These are phyloP conservation scores for Niveomyces coronatus DNA, from an alignment of 2,329 filamentous ascomycete species.

Conservation along the genomic window DNA sequence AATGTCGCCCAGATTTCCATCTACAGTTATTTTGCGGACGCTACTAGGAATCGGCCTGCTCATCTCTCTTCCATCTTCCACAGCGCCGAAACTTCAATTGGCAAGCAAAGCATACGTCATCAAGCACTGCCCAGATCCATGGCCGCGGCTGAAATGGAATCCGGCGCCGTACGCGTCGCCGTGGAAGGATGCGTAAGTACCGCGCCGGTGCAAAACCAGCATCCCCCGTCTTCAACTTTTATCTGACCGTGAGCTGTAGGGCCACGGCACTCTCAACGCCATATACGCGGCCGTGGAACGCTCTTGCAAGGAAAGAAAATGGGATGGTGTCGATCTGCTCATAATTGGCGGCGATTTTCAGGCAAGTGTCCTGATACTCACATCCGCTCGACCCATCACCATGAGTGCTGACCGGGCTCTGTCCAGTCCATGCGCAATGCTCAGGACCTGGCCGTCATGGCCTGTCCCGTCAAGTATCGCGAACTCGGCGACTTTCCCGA, in stretches of 20 bases:
- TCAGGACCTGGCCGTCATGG: constrained; percentile 77
- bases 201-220: neutral
- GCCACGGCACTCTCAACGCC: constrained; percentile 81
- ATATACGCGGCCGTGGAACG: constrained; percentile 74
- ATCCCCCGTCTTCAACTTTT: neutral
- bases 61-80: neutral
- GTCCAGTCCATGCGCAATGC: constrained; percentile 73
- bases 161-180: constrained; percentile 58
- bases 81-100: constrained; percentile 3
- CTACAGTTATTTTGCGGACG: too few species aligned
- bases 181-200: constrained; percentile 73
- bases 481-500: constrained; percentile 84
- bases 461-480: constrained; percentile 81
- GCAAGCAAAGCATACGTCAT: neutral
- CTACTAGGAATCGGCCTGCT: too few species aligned
- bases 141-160: constrained; percentile 23
- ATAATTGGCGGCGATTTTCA: constrained; percentile 97
- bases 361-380: constrained; percentile 30
- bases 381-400: neutral
- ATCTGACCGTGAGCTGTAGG: constrained; percentile 43
- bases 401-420: constrained; percentile 5
- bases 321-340: constrained; percentile 75
- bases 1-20: too few species aligned
- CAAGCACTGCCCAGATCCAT: constrained; percentile 14
- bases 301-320: constrained; percentile 59